Evolutionary conservation across 306 rosid species (phyloP).

Genomic region (Comarum palustre): DNA sequence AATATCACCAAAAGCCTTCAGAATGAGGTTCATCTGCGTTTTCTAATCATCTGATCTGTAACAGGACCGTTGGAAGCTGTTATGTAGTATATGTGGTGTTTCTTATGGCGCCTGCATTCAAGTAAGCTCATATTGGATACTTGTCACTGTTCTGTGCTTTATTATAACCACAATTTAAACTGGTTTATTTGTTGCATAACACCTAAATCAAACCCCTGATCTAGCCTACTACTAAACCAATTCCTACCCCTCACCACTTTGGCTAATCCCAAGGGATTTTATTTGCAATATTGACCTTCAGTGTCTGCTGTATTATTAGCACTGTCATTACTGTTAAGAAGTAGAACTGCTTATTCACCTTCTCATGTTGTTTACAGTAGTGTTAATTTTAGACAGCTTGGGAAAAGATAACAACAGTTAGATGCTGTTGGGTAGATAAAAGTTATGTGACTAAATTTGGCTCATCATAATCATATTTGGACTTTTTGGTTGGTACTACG

Average conservation of each 20-base stretch:
- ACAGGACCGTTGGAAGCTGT: conserved; percentile 99
- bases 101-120: conserved; percentile 99
- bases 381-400: neutral
- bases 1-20: neutral
- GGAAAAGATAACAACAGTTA: too few species aligned
- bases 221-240: neutral
- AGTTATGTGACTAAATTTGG: neutral
- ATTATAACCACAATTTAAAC: neutral
- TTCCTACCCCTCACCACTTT: neutral
- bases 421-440: neutral
- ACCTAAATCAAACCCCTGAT: neutral
- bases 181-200: neutral
- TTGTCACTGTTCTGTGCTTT: conserved; percentile 17
- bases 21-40: conserved; percentile 9
- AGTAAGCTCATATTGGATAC: conserved; percentile 46
- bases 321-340: neutral
- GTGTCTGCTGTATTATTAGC: neutral
- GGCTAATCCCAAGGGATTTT: neutral
- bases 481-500: neutral
- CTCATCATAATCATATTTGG: neutral
- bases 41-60: conserved; percentile 20
- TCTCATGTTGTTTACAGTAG: neutral
- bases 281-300: neutral
- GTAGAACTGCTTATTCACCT: neutral
- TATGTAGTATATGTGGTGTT: conserved; percentile 92